Evolutionary conservation across 257 asterid genomes (phyloP), one percentile per base, ranked within the genome.

Genomic region (Craterostigma plantagineum): DNA sequence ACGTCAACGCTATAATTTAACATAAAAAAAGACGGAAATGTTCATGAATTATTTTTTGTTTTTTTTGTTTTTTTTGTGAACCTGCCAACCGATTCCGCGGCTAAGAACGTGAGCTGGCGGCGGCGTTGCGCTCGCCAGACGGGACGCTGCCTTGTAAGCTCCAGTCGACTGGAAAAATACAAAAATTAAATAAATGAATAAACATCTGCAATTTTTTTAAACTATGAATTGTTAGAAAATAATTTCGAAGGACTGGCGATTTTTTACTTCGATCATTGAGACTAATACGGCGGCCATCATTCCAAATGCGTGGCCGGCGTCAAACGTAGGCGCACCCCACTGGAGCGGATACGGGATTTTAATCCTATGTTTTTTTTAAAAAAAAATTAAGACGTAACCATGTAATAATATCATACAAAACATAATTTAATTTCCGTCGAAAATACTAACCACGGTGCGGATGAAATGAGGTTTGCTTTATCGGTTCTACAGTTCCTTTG

Each of bases 21-120:
- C n/a, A n/a, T n/a, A n/a, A n/a, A n/a, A n/a, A n/a, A n/a, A n/a
- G n/a, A n/a, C n/a, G n/a, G n/a, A n/a, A n/a, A n/a, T 11, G 4
- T 8, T n/a, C 16, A 7, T 8, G 23, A 47, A n/a, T n/a, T n/a
- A n/a, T n/a, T n/a, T n/a, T n/a, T n/a, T n/a, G n/a, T n/a, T n/a
- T n/a, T n/a, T n/a, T n/a, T n/a, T n/a, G n/a, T 10, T 27, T 9
- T 38, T 14, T 37, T 42, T n/a, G 43, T 76, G 42, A 46, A 84
- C 95, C 93, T 87, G 95, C 98, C 95, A 82, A 35, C 97, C 97
- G 18, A 87, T 82, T 60, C 97, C 97, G 6, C 95, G 95, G 73
- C 97, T 87, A 48, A 87, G 92, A 56, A 87, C 95, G 48, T 87
- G 95, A 57, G 98, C 90, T 35, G 95, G 95, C 64, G 98, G 98